Conservation (phyloP, 2,329 filamentous ascomycete genomes). For the Sporothrix globosa region DNA sequence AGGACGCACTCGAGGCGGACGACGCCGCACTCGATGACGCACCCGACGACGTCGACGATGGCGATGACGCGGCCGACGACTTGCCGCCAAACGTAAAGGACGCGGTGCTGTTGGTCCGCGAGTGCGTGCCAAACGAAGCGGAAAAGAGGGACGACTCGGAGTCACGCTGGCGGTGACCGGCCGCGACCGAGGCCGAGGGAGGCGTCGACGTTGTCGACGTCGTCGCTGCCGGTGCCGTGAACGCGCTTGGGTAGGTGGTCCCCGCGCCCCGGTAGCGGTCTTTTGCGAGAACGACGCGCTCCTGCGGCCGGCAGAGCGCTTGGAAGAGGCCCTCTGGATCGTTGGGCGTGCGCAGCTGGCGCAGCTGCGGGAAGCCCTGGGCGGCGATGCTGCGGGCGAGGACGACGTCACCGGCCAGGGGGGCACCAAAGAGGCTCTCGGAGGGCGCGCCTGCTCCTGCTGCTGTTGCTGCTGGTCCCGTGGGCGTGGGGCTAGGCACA, state of each 20-base stretch:
- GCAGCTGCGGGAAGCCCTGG: conserved; percentile 65
- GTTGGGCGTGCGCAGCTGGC: conserved; percentile 63
- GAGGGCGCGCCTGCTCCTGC: too few relatives aligned
- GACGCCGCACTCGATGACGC: not conserved
- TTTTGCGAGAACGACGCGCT: conserved; percentile 55
- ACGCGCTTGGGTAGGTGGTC: not conserved
- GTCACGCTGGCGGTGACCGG: conserved; percentile 22
- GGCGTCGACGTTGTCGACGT: not conserved
- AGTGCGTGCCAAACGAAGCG: conserved; percentile 22
- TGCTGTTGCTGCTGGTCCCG: not conserved
- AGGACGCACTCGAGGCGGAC: not conserved
- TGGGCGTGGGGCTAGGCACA: conserved; percentile 52
- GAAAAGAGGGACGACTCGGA: conserved; percentile 29
- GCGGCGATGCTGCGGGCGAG: conserved; percentile 65
- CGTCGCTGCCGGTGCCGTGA: not conserved
- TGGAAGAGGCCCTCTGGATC: conserved; percentile 73
- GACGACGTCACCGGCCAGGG: conserved; percentile 58
- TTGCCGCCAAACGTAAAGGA: conserved; percentile 15
- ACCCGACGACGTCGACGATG: not conserved
- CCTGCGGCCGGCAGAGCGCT: conserved; percentile 65
- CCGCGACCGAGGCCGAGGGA: not conserved
- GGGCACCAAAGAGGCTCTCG: not conserved
- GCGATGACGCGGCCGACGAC: not conserved
- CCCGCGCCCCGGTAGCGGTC: conserved; percentile 48
- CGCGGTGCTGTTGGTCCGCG: conserved; percentile 31